Conservation (phyloP, 192 early-diverging fungal genomes). For the Podila clonocystis region DNA sequence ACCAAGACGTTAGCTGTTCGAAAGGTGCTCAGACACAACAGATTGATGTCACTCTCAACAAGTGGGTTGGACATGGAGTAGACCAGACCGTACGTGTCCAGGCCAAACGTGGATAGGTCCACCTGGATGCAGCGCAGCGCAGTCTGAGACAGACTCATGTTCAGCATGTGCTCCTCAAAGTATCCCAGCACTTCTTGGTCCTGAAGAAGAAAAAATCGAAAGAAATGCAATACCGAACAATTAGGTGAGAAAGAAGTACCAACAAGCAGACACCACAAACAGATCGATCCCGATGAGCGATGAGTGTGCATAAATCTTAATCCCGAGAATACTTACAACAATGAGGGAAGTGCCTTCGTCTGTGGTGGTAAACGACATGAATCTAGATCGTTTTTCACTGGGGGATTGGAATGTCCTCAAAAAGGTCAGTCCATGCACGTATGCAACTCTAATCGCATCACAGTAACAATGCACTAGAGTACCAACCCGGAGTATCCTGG, state of each 20-base stretch:
- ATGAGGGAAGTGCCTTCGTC: slow-evolving; percentile 70
- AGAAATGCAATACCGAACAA: not conserved
- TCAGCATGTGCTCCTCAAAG: slow-evolving; percentile 54
- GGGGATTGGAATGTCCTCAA: not conserved
- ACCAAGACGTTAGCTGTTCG: slow-evolving; percentile 69
- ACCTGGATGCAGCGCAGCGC: slow-evolving; percentile 68
- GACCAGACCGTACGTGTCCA: slow-evolving; percentile 69
- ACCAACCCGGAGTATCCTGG: slow-evolving; percentile 16
- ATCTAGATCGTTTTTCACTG: slow-evolving; percentile 26
- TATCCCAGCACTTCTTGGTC: slow-evolving; percentile 58
- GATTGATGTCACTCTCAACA: slow-evolving; percentile 55
- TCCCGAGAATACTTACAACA: slow-evolving; percentile 7
- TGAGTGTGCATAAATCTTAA: not conserved
- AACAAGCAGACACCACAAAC: not conserved
- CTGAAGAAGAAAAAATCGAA: not conserved
- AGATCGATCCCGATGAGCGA: not conserved
- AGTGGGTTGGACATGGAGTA: slow-evolving; percentile 71
- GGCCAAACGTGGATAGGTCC: slow-evolving; percentile 61
- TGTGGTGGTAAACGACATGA: slow-evolving; percentile 67
- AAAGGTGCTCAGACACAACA: slow-evolving; percentile 68
- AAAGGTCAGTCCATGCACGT: not conserved
- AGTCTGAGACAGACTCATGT: slow-evolving; percentile 49
- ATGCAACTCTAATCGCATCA: not conserved
- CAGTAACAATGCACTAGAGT: not conserved
- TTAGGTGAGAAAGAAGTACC: too few species aligned